phyloP scores from a whole-genome alignment of 208 protist genomes.

The Leishmania arabica region DNA sequence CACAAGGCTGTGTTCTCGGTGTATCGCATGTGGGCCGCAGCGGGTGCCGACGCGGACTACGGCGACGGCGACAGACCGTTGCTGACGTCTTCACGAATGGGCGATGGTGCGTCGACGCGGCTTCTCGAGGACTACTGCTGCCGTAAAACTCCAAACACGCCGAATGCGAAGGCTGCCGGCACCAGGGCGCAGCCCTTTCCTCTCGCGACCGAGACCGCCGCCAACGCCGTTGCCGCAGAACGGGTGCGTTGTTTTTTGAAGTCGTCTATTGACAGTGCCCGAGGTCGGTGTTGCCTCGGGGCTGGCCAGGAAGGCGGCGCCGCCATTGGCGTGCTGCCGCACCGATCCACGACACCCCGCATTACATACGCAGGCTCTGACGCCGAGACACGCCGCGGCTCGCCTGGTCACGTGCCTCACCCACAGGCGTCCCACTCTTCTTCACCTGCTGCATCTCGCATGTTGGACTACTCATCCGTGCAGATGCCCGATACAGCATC shows the following conservation, averaged over 20 bases:
- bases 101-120: neutral
- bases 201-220: neutral
- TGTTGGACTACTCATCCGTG: conserved; percentile 33
- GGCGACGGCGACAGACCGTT: conserved; percentile 6
- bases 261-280: conserved; percentile 16
- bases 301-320: neutral
- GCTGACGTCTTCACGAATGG: neutral
- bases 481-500: neutral
- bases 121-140: neutral
- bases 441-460: conserved; percentile 19
- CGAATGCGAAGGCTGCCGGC: neutral
- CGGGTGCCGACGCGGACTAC: conserved; percentile 2
- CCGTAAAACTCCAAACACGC: neutral
- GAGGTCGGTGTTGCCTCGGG: conserved; percentile 13
- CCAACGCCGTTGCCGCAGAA: conserved; percentile 2
- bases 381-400: neutral
- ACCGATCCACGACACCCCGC: neutral
- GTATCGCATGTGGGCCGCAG: conserved; percentile 32
- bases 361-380: neutral
- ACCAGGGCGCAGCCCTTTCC: neutral
- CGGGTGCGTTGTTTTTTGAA: conserved; percentile 18
- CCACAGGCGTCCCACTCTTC: conserved; percentile 4
- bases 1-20: conserved; percentile 30
- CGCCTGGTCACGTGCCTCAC: neutral
- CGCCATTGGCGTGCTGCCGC: neutral